Evolutionary conservation across 495 filamentous ascomycete genomes (phyloP).

Genomic region (Podospora tetraspora): DNA sequence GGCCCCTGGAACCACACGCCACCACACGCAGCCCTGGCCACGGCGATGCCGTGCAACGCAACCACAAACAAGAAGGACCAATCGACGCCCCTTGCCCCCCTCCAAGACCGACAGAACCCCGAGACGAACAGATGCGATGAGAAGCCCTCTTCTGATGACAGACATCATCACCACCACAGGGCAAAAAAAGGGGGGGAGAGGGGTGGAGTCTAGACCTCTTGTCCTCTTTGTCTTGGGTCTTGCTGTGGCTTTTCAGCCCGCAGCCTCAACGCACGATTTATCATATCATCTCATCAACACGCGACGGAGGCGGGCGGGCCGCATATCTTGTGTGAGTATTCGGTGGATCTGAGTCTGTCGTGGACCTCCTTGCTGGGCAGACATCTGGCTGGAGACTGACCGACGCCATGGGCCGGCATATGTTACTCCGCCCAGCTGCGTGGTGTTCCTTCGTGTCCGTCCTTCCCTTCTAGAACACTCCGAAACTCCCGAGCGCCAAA

Average conservation of each 20-base stretch:
- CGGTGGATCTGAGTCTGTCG: not conserved
- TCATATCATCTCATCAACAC: not conserved
- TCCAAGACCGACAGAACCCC: not conserved
- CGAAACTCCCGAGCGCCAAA: not conserved
- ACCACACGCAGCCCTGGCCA: not conserved
- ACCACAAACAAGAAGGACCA: not conserved
- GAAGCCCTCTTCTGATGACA: not conserved
- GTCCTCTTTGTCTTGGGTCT: not conserved
- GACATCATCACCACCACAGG: not conserved
- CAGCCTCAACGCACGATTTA: not conserved
- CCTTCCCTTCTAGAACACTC: not conserved
- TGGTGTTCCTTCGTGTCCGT: not conserved
- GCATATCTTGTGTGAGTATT: not conserved
- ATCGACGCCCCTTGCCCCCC: not conserved
- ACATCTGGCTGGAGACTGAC: not conserved
- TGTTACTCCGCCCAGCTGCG: not conserved
- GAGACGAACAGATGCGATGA: not conserved
- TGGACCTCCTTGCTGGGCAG: not conserved
- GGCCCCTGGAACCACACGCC: not conserved
- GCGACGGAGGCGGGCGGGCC: not conserved
- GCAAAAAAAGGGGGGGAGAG: not conserved
- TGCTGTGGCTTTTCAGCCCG: not conserved
- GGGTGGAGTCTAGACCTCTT: not conserved
- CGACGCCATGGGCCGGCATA: not conserved
- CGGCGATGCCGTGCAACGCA: constrained; percentile 11